Percentiles rank a stretch among this genome's conserved stretches.
phyloP scores from a whole-genome alignment of 176 grass and related monocot genomes.

The Musa schizocarpa region DNA sequence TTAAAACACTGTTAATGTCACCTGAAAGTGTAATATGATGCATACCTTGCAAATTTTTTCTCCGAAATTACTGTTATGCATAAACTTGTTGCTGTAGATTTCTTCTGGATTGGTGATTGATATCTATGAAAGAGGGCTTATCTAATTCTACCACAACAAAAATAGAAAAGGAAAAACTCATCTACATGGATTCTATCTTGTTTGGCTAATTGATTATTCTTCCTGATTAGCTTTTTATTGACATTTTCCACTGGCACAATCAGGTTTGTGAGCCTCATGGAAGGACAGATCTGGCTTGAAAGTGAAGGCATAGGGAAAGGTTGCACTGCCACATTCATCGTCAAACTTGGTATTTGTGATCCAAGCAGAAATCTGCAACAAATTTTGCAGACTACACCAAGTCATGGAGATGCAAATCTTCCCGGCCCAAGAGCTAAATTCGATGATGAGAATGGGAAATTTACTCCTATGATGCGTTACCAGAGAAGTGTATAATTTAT shows the following conservation, averaged over 20 bases:
- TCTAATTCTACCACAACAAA: too few species aligned
- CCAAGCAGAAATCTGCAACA: slow-evolving; percentile 51
- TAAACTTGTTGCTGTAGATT: too few species aligned
- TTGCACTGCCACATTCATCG: slow-evolving; percentile 60
- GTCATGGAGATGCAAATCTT: slow-evolving; percentile 25
- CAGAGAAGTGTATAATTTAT: slow-evolving; percentile 59
- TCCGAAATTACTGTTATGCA: not conserved
- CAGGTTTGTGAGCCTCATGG: slow-evolving; percentile 90
- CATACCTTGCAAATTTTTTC: not conserved
- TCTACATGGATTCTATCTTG: too few species aligned
- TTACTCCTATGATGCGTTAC: slow-evolving; percentile 48
- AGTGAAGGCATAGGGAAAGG: slow-evolving; percentile 89
- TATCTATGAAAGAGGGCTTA: not conserved
- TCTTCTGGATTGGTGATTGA: too few species aligned
- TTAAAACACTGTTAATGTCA: not conserved
- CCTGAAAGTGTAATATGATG: not conserved
- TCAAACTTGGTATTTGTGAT: slow-evolving; percentile 61
- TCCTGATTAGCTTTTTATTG: not conserved
- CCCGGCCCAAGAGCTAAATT: slow-evolving; percentile 7
- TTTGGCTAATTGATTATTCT: not conserved
- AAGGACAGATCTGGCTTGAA: slow-evolving; percentile 90
- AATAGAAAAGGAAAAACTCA: too few species aligned
- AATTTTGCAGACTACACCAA: slow-evolving; percentile 32
- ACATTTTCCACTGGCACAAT: not conserved
- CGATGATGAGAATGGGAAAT: slow-evolving; percentile 31